A percentile compares a stretch with the other conserved stretches of the same genome.
Evolutionary conservation across 805 yeast genomes (phyloP).

Genomic region (Starmerella stellata): DNA sequence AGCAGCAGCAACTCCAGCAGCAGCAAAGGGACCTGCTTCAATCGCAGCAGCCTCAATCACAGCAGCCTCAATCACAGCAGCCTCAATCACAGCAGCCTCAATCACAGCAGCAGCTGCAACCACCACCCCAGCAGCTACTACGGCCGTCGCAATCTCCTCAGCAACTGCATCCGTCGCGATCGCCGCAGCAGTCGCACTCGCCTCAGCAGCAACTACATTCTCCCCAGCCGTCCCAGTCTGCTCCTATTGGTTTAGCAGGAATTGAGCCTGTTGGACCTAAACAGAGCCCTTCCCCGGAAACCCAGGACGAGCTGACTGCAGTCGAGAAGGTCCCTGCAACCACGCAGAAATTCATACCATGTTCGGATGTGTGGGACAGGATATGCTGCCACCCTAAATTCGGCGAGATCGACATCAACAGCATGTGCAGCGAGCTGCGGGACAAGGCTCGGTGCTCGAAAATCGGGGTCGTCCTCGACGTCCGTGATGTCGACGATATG

Average conservation of each 20-base stretch:
- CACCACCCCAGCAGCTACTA: background rate
- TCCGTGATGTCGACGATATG: constrained; percentile 54
- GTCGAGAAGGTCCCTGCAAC: constrained; percentile 19
- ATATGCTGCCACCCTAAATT: constrained; percentile 86
- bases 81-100: too few relatives aligned
- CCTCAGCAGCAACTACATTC: background rate
- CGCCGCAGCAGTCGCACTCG: background rate
- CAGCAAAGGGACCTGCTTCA: background rate
- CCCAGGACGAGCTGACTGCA: too few relatives aligned
- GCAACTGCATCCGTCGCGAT: background rate
- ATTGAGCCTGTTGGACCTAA: background rate
- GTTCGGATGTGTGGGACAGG: constrained; percentile 93
- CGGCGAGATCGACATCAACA: constrained; percentile 84
- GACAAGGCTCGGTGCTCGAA: constrained; percentile 91
- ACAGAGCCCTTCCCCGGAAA: background rate
- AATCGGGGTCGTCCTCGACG: constrained; percentile 71
- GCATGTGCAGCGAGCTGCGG: constrained; percentile 75
- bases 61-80: background rate
- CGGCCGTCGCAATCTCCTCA: background rate
- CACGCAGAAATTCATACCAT: constrained; percentile 31
- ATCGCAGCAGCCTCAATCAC: background rate
- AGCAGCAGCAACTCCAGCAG: too few relatives aligned
- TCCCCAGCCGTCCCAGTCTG: background rate
- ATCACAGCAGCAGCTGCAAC: background rate
- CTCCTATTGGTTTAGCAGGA: background rate